A percentile compares a stretch with the other conserved stretches of the same genome.
Evolutionary conservation across 306 rosid species (phyloP).

Genomic region (Castanea mollissima): DNA sequence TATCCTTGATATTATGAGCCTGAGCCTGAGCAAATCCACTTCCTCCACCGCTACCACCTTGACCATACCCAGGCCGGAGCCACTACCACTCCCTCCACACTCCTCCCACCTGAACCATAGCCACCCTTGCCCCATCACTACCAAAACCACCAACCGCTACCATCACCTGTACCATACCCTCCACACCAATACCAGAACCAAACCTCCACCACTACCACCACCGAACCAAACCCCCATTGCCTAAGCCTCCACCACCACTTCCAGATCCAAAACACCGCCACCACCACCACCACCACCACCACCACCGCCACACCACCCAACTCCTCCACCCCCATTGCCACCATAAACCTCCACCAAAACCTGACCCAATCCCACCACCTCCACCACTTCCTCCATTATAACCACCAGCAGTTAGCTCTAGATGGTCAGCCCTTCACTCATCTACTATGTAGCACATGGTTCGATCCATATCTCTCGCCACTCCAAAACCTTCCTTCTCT

Average conservation of each 20-base stretch:
- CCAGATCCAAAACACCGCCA: slow-evolving; percentile 8
- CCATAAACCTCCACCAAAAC: slow-evolving; percentile 13
- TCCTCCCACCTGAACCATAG: background rate
- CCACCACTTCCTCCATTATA: slow-evolving; percentile 27
- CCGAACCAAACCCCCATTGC: slow-evolving; percentile 17
- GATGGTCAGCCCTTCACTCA: background rate
- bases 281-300: slow-evolving; percentile 21
- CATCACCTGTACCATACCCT: too few relatives aligned
- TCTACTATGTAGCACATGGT: background rate
- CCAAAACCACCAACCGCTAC: slow-evolving; percentile 13
- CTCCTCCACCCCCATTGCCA: slow-evolving; percentile 29
- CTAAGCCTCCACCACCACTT: slow-evolving; percentile 17
- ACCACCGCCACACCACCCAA: slow-evolving; percentile 23
- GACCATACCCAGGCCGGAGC: background rate
- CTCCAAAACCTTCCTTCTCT: slow-evolving; percentile 24
- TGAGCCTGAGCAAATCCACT: background rate
- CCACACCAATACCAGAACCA: too few relatives aligned
- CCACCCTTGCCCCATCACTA: slow-evolving; percentile 16
- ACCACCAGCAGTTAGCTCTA: slow-evolving; percentile 20
- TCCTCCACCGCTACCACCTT: slow-evolving; percentile 8
- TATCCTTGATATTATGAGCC: background rate
- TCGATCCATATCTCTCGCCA: background rate
- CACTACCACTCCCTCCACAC: background rate
- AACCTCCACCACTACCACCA: background rate
- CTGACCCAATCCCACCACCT: slow-evolving; percentile 5